These are phyloP conservation scores for Trichophyton equinum DNA, from an alignment of 2,329 filamentous ascomycete species.

Conservation along the genomic window DNA sequence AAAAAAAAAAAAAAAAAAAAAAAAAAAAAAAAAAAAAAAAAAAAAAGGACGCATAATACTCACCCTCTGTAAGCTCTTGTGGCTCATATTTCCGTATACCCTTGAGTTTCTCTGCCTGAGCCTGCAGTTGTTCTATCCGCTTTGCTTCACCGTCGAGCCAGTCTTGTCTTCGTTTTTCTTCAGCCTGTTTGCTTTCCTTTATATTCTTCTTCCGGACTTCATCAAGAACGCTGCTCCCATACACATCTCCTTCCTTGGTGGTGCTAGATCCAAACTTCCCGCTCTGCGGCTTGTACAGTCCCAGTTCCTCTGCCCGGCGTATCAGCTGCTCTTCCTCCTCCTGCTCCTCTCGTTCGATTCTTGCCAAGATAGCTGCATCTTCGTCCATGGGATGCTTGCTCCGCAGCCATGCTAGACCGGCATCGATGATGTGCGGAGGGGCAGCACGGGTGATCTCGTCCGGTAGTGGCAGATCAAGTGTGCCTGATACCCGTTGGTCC, in stretches of 20 bases:
- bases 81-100: conserved; percentile 27
- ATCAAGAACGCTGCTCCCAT: conserved; percentile 32
- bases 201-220: conserved; percentile 31
- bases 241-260: conserved; percentile 31
- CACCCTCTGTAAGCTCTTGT: conserved; percentile 26
- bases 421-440: conserved; percentile 23
- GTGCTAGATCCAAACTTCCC: conserved; percentile 31
- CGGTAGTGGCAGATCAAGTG: conserved; percentile 34
- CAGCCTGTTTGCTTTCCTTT: conserved; percentile 28
- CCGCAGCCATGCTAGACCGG: conserved; percentile 32
- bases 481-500: conserved; percentile 32
- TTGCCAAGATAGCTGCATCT: conserved; percentile 36
- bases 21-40: neutral
- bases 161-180: conserved; percentile 37
- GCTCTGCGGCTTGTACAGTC: conserved; percentile 34
- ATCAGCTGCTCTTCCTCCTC: conserved; percentile 28
- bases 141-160: conserved; percentile 43
- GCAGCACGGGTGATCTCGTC: conserved; percentile 25
- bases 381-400: conserved; percentile 34
- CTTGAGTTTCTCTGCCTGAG: conserved; percentile 24
- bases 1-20: neutral
- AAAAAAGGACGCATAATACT: neutral
- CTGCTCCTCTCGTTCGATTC: conserved; percentile 30
- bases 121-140: conserved; percentile 24
- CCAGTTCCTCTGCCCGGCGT: conserved; percentile 28